A percentile compares a stretch with the other conserved stretches of the same genome.
Conservation (phyloP, 495 filamentous ascomycete species). For the Daldinia bambusicola region DNA sequence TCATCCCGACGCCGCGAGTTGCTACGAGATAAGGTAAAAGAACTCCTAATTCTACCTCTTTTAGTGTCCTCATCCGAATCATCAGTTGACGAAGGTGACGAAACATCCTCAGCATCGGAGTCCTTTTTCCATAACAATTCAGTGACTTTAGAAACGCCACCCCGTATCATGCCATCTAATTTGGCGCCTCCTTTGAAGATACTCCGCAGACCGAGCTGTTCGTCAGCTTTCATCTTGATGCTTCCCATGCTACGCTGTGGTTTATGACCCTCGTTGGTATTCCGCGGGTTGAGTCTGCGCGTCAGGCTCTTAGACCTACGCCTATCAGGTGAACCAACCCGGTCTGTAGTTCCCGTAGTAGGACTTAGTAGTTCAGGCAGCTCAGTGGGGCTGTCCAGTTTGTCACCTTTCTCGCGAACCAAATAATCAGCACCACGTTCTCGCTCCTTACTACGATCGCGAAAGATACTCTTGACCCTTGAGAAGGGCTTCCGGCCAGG, state of each 20-base stretch:
- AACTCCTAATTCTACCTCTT: constrained; percentile 49
- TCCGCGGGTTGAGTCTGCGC: constrained; percentile 45
- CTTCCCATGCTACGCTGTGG: constrained; percentile 54
- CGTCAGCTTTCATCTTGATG: constrained; percentile 53
- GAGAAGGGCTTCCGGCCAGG: constrained; percentile 57
- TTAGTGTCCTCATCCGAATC: constrained; percentile 54
- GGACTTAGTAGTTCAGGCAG: constrained; percentile 34
- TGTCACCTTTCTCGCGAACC: constrained; percentile 45
- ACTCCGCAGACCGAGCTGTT: constrained; percentile 53
- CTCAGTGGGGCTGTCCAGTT: constrained; percentile 31
- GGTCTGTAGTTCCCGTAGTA: constrained; percentile 43
- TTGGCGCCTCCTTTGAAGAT: constrained; percentile 58
- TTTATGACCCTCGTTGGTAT: constrained; percentile 51
- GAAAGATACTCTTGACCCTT: constrained; percentile 60
- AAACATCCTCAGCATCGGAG: constrained; percentile 39
- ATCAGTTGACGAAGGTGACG: constrained; percentile 50
- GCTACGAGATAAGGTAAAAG: constrained; percentile 38
- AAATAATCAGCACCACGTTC: constrained; percentile 14
- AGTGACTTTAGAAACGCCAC: constrained; percentile 60
- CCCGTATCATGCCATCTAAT: constrained; percentile 60
- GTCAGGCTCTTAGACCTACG: constrained; percentile 53
- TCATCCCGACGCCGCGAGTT: constrained; percentile 40
- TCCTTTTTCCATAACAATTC: constrained; percentile 62
- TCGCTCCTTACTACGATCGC: constrained; percentile 58
- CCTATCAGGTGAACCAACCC: constrained; percentile 44